A percentile compares a stretch with the other conserved stretches of the same genome.
Evolutionary conservation across 176 grass and related monocot genomes (phyloP).

Genomic region (Secale cereale): DNA sequence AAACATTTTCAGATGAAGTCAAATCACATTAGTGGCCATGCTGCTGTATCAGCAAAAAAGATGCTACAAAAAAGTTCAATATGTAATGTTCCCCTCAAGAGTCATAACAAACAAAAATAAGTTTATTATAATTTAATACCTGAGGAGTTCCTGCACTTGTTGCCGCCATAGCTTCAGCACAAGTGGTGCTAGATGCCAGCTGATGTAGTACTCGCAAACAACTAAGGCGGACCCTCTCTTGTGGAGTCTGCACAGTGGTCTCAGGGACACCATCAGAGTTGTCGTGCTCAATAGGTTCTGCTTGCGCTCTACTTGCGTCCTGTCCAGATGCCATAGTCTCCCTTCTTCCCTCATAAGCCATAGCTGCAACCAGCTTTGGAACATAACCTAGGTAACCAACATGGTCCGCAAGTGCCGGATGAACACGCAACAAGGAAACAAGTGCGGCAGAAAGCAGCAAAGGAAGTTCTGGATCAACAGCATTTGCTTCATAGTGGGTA

Average conservation of each 20-base stretch:
- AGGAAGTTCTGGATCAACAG: conserved; percentile 86
- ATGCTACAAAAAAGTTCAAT: background rate
- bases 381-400: conserved; percentile 99
- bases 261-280: conserved; percentile 47
- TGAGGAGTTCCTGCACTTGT: conserved; percentile 98
- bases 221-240: conserved; percentile 97
- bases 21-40: background rate
- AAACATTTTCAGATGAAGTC: background rate
- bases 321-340: conserved; percentile 83
- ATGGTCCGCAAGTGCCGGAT: conserved; percentile 96
- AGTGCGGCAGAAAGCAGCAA: conserved; percentile 92
- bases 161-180: conserved; percentile 98
- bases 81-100: background rate
- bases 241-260: conserved; percentile 54
- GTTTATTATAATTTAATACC: conserved; percentile 47
- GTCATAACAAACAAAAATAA: conserved; percentile 20
- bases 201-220: conserved; percentile 95
- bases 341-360: conserved; percentile 93
- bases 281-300: conserved; percentile 37
- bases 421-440: conserved; percentile 92
- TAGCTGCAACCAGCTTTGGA: conserved; percentile 90
- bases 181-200: conserved; percentile 93
- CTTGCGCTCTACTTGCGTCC: conserved; percentile 32
- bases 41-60: background rate
- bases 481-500: conserved; percentile 79